Conservation (phyloP, 2,329 filamentous ascomycete species). For the Pleurostoma richardsiae region DNA sequence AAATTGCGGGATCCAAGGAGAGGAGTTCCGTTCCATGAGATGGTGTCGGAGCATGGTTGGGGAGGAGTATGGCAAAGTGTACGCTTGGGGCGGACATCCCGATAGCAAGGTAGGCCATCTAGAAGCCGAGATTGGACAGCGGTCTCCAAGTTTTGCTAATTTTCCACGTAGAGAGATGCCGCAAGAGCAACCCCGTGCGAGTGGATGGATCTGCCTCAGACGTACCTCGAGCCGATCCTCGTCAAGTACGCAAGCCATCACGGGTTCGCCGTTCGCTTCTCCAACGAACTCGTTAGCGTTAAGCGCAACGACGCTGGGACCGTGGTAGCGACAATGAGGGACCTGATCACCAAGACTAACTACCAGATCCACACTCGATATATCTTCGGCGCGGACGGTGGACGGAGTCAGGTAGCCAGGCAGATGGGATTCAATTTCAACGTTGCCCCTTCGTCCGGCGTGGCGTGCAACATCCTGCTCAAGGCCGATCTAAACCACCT, state of each 20-base stretch:
- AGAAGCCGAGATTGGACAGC: too few relatives aligned
- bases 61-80: slow-evolving; percentile 28
- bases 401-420: slow-evolving; percentile 4
- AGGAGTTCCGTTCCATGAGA: slow-evolving; percentile 27
- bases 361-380: slow-evolving; percentile 45
- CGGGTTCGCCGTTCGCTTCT: slow-evolving; percentile 32
- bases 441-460: slow-evolving; percentile 1
- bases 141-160: not conserved
- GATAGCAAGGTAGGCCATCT: slow-evolving; percentile 9
- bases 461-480: slow-evolving; percentile 6
- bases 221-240: slow-evolving; percentile 35
- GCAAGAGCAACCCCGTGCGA: slow-evolving; percentile 29
- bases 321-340: slow-evolving; percentile 19
- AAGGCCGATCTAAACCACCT: slow-evolving; percentile 41
- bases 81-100: slow-evolving; percentile 32
- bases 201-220: slow-evolving; percentile 25
- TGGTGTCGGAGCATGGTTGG: slow-evolving; percentile 32
- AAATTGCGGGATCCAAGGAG: slow-evolving; percentile 18
- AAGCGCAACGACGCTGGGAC: slow-evolving; percentile 9
- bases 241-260: slow-evolving; percentile 28
- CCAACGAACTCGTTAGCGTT: slow-evolving; percentile 27
- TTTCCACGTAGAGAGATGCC: slow-evolving; percentile 18
- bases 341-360: slow-evolving; percentile 22
- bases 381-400: slow-evolving; percentile 50
- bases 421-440: not conserved